Evolutionary conservation across 2,329 filamentous ascomycete genomes (phyloP).

Genomic region (Epichloe coenophiala): DNA sequence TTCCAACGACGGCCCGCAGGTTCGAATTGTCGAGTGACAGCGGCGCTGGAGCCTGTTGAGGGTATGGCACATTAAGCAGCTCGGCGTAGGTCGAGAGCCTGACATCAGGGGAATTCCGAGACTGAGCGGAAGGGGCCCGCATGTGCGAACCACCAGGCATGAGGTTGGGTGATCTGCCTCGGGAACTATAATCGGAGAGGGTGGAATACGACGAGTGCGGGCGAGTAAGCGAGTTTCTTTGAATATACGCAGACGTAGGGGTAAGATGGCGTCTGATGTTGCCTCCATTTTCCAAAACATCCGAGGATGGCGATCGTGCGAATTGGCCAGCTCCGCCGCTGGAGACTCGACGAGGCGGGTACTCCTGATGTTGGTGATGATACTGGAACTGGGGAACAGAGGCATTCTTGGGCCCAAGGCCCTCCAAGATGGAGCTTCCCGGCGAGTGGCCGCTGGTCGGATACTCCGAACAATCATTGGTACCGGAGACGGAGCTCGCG

Average conservation of each 20-base stretch:
- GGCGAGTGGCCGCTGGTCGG: slow-evolving; percentile 31
- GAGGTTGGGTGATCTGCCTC: slow-evolving; percentile 46
- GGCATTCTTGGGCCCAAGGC: slow-evolving; percentile 25
- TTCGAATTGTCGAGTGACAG: slow-evolving; percentile 67
- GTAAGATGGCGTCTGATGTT: slow-evolving; percentile 49
- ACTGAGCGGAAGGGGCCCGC: slow-evolving; percentile 34
- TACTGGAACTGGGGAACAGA: slow-evolving; percentile 48
- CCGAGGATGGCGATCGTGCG: slow-evolving; percentile 32
- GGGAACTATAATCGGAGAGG: slow-evolving; percentile 52
- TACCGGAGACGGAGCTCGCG: slow-evolving; percentile 39
- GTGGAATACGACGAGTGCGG: slow-evolving; percentile 67
- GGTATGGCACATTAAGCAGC: slow-evolving; percentile 58
- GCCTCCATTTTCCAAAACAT: slow-evolving; percentile 35
- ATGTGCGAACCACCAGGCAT: slow-evolving; percentile 27
- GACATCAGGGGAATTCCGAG: slow-evolving; percentile 43
- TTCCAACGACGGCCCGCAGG: slow-evolving; percentile 66
- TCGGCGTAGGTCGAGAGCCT: slow-evolving; percentile 43
- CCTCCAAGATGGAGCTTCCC: slow-evolving; percentile 37
- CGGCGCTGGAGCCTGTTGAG: slow-evolving; percentile 58
- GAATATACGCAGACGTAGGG: slow-evolving; percentile 39
- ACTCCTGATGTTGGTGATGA: slow-evolving; percentile 39
- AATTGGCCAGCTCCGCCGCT: slow-evolving; percentile 21
- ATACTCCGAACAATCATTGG: slow-evolving; percentile 33
- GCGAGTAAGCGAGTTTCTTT: slow-evolving; percentile 47
- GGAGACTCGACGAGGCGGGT: slow-evolving; percentile 30